Base-by-base conservation (phyloP, 148 eudicot species). In the Talinum fruticosum region DNA sequence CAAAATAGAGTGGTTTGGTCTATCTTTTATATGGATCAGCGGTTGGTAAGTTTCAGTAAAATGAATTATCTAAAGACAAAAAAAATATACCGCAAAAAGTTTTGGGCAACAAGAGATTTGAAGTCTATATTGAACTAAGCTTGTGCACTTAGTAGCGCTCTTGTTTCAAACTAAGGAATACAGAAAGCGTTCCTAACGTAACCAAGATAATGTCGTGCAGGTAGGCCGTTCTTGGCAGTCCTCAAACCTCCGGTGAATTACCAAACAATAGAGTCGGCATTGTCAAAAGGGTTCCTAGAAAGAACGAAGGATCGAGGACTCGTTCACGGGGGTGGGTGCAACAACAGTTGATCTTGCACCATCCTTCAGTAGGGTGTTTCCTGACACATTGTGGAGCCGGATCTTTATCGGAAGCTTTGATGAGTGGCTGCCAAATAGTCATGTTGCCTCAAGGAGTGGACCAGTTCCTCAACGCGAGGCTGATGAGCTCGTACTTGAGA, bases 291-390 rank as follows among this genome's bases (percentile, higher is more conserved):
- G 7, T 86, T 86, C 26, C 0, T 7, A 13, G 83, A 79, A 19
- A 81, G 86, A 57, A 81, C 73, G 6, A 14, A 34, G 45, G 80
- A 74, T 10, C 64, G 75, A 81, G 89, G 89, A 19, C 66, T 87
- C 5, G 84, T 88, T 1, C 41, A 75, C 49, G 85, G 82, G 0
- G 89, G 81, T 86, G 88, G 91, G 81, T 86, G 8, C 89, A 84
- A 49, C 89, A 86, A 53, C 89, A 75, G 3, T 37, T 78, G 24
- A 78, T 71, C 68, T 19, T 78, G 36, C 59, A 32, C n/a, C 80
- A 78, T 8, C 64, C 70, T 2, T 71, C 76, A 0, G 69, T 72
- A 3, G 81, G 81, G 18, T 72, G 81, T 3, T 79, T 72, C 21
- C 65, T 79, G 34, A 79, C 81, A 0, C 81, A 79, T 35, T 79